Conservation (phyloP, 306 rosid species). For the Clitoria ternatea region DNA sequence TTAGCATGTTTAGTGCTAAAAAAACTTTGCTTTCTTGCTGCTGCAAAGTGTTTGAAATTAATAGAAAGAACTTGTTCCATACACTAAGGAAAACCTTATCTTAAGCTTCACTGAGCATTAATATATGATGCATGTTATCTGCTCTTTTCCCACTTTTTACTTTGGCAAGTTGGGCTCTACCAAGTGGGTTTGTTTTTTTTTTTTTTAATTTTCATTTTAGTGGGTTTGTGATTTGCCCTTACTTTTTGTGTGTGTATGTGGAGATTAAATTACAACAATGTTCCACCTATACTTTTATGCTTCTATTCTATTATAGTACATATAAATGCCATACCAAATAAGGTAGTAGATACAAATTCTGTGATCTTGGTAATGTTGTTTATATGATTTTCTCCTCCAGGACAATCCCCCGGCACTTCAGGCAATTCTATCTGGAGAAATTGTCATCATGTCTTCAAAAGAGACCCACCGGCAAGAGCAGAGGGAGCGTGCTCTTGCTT, state of each 20-base stretch:
- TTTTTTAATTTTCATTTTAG: neutral
- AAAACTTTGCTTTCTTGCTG: neutral
- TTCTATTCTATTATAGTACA: neutral
- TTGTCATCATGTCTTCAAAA: constrained; percentile 46
- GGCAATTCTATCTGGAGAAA: constrained; percentile 73
- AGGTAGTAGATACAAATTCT: neutral
- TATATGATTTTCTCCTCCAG: constrained; percentile 44
- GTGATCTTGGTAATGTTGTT: constrained; percentile 30
- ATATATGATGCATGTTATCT: neutral
- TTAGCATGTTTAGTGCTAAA: neutral
- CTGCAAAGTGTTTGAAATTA: neutral
- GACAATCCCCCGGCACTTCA: constrained; percentile 72
- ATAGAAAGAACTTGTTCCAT: neutral
- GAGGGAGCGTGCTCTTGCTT: constrained; percentile 91
- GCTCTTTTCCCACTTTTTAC: neutral
- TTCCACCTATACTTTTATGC: constrained; percentile 8
- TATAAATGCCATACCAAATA: neutral
- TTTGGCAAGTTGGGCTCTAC: neutral
- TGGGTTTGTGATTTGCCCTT: neutral
- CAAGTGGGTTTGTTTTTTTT: neutral
- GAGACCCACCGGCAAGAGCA: constrained; percentile 79
- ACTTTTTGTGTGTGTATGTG: neutral
- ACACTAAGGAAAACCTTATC: neutral
- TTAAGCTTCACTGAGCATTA: neutral
- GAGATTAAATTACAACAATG: neutral